Evolutionary conservation across 2,329 filamentous ascomycete genomes (phyloP).

Genomic region (Rhynchosporium agropyri): DNA sequence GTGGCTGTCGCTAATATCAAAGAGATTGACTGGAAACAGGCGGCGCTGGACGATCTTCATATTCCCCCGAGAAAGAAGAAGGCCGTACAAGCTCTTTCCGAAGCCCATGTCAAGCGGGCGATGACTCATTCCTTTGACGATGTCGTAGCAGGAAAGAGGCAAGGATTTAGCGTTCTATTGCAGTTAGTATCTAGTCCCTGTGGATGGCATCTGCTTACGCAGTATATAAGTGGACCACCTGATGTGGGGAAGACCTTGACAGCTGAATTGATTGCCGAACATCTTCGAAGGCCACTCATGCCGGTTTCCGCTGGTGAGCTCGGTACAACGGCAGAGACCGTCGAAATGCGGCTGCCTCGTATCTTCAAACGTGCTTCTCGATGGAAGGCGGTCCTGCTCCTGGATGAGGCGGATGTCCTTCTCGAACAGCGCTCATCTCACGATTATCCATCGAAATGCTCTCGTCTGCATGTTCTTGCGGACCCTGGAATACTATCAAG

Average conservation of each 20-base stretch:
- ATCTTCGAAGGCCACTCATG: constrained; percentile 17
- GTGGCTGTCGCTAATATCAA: constrained; percentile 29
- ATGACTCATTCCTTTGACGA: no score
- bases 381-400: constrained; percentile 30
- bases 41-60: constrained; percentile 23
- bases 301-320: constrained; percentile 20
- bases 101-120: no score
- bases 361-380: constrained; percentile 50
- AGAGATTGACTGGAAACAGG: constrained; percentile 25
- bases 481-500: constrained; percentile 12
- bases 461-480: constrained; percentile 20
- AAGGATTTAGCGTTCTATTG: constrained; percentile 12
- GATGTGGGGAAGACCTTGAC: constrained; percentile 29
- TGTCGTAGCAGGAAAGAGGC: constrained; percentile 4
- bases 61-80: constrained; percentile 36
- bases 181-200: constrained; percentile 14
- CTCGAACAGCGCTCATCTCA: constrained; percentile 21
- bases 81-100: constrained; percentile 17
- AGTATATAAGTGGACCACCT: constrained; percentile 19
- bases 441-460: constrained; percentile 21
- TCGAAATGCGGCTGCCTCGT: constrained; percentile 47
- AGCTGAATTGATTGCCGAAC: constrained; percentile 25
- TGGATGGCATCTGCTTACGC: constrained; percentile 11
- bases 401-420: constrained; percentile 33
- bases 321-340: constrained; percentile 7